Conservation (phyloP, 2,329 filamentous ascomycete species). For the Elsinoe perseae region DNA sequence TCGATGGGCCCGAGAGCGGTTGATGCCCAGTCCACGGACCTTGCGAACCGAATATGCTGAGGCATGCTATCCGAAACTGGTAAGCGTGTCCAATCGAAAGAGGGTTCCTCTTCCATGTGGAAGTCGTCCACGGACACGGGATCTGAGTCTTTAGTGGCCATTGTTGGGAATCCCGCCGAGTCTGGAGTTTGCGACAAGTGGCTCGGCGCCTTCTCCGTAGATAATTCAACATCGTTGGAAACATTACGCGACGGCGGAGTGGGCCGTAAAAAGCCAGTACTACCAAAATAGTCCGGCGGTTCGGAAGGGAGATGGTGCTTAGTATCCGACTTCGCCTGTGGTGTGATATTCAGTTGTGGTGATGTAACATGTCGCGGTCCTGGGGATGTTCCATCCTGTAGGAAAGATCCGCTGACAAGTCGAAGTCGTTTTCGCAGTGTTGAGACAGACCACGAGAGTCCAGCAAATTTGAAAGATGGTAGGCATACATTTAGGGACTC, state of each 20-base stretch:
- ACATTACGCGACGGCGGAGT: constrained; percentile 8
- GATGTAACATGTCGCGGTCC: constrained; percentile 12
- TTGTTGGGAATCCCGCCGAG: not conserved
- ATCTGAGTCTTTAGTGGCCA: constrained; percentile 11
- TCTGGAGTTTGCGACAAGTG: constrained; percentile 8
- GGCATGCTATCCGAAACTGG: constrained; percentile 56
- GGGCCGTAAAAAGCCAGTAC: constrained; percentile 20
- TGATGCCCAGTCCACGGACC: constrained; percentile 62
- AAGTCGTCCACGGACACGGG: constrained; percentile 5
- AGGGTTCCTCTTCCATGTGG: constrained; percentile 33
- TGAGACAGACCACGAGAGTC: constrained; percentile 61
- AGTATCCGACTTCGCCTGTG: not conserved
- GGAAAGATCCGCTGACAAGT: constrained; percentile 52
- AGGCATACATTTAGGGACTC: constrained; percentile 47
- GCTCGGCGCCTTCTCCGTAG: constrained; percentile 13
- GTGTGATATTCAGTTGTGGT: constrained; percentile 15
- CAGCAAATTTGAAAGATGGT: constrained; percentile 54
- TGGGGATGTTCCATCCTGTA: constrained; percentile 22
- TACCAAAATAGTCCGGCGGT: constrained; percentile 38
- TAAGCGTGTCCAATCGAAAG: constrained; percentile 76
- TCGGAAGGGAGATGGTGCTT: constrained; percentile 21
- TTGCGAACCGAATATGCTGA: constrained; percentile 63
- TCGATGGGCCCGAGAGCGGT: constrained; percentile 71
- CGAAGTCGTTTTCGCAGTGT: constrained; percentile 62
- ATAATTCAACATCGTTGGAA: not conserved